These are phyloP conservation scores for Spiraea crenata DNA, from an alignment of 331 rosid genomes.

Conservation along the genomic window DNA sequence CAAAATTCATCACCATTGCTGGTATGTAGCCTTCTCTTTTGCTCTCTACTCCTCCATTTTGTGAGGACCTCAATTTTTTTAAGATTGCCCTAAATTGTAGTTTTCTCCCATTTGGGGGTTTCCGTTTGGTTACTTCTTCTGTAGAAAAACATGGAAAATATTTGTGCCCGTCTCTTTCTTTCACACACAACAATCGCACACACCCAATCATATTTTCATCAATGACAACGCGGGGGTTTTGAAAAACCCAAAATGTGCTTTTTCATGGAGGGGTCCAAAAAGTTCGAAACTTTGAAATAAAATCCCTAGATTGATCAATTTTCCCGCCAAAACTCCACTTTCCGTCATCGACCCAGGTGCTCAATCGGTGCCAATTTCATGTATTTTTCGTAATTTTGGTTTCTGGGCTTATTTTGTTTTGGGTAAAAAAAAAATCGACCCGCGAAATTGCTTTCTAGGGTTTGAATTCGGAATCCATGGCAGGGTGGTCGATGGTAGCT, in stretches of 20 bases:
- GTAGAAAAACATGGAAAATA: constrained; percentile 3
- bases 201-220: not conserved
- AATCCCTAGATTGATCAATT: constrained; percentile 46
- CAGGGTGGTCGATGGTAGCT: constrained; percentile 49
- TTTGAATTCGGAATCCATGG: constrained; percentile 51
- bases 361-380: constrained; percentile 27
- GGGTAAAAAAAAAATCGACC: constrained; percentile 10
- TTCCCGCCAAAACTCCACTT: constrained; percentile 65
- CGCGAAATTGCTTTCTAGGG: constrained; percentile 46
- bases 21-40: constrained; percentile 19
- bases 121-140: constrained; percentile 11
- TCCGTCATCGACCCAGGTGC: constrained; percentile 36
- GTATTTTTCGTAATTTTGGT: constrained; percentile 1
- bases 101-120: constrained; percentile 1
- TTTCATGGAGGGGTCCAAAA: constrained; percentile 21
- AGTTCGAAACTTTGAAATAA: constrained; percentile 11
- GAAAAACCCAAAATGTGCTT: constrained; percentile 12
- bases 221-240: constrained; percentile 47
- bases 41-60: not conserved
- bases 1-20: not conserved
- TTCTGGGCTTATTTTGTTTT: not conserved
- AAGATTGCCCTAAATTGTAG: constrained; percentile 19
- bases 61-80: not conserved
- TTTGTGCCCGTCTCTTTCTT: constrained; percentile 28
- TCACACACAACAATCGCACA: constrained; percentile 14